Evolutionary conservation across 257 asterid genomes (phyloP).

Genomic region (Ballota nigra): DNA sequence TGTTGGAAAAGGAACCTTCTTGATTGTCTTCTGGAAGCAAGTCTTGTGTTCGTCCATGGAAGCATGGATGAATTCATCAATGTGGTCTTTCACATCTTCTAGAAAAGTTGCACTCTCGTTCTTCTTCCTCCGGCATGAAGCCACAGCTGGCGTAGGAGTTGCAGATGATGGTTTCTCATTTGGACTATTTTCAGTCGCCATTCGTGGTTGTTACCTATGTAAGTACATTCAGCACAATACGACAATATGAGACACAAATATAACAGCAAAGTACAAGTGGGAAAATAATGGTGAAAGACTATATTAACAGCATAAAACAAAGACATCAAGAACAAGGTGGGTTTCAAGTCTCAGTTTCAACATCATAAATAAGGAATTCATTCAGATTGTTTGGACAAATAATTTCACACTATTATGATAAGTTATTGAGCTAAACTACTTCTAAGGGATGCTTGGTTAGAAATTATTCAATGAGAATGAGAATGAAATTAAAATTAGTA

Average conservation of each 20-base stretch:
- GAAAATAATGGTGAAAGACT: not conserved
- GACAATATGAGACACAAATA: not conserved
- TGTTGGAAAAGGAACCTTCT: constrained; percentile 49
- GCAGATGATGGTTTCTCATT: constrained; percentile 40
- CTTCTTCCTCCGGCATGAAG: constrained; percentile 83
- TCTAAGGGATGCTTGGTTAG: not conserved
- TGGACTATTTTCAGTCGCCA: constrained; percentile 44
- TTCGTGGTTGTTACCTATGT: constrained; percentile 26
- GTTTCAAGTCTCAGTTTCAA: not conserved
- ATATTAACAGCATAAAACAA: not conserved
- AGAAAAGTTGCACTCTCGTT: constrained; percentile 60
- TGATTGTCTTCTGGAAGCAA: constrained; percentile 82
- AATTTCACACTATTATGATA: not conserved
- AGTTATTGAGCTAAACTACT: not conserved
- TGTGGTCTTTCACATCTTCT: constrained; percentile 81
- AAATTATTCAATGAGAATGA: too few species aligned
- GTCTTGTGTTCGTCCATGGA: constrained; percentile 95
- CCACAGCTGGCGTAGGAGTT: constrained; percentile 43
- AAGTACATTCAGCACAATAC: not conserved
- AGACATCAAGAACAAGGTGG: not conserved
- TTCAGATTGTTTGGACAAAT: not conserved
- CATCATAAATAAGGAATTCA: not conserved
- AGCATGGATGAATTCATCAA: constrained; percentile 80
- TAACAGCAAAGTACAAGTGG: not conserved
- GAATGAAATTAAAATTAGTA: too few species aligned